Evolutionary conservation across 73 alveolate genomes (phyloP).

Genomic region (Blepharisma stoltei): DNA sequence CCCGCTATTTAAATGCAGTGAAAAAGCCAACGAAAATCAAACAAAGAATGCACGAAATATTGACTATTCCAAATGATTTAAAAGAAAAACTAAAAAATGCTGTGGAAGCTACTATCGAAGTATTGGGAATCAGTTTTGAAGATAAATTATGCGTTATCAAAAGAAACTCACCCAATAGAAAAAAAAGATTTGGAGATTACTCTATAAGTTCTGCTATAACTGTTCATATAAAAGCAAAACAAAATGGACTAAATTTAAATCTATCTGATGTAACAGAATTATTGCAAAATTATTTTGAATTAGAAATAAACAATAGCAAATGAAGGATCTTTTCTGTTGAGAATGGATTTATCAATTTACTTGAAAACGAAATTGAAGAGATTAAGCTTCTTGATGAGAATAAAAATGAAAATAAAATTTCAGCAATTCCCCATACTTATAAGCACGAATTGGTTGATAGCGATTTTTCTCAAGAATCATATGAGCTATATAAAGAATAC

Average conservation of each 20-base stretch:
- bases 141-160: background rate
- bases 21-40: no score
- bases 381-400: background rate
- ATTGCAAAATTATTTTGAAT: background rate
- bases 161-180: slow-evolving; percentile 1
- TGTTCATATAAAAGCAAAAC: no score
- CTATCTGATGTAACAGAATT: background rate
- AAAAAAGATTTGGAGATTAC: background rate
- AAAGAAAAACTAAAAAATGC: no score
- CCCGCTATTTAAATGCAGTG: background rate
- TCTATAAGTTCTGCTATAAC: slow-evolving; percentile 7
- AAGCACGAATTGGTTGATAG: slow-evolving; percentile 32
- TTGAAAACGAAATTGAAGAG: background rate
- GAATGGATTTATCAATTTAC: background rate
- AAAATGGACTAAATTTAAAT: no score
- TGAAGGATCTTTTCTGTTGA: slow-evolving; percentile 1
- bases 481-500: slow-evolving; percentile 53
- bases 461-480: slow-evolving; percentile 48
- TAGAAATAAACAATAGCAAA: background rate
- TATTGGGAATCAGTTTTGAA: no score
- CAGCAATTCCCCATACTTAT: background rate
- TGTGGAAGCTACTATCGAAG: no score
- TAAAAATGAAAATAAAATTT: background rate
- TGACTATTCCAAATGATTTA: no score
- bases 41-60: no score